Base-by-base conservation (phyloP, 495 filamentous ascomycete species). In the Opeltia flavorubescens region DNA sequence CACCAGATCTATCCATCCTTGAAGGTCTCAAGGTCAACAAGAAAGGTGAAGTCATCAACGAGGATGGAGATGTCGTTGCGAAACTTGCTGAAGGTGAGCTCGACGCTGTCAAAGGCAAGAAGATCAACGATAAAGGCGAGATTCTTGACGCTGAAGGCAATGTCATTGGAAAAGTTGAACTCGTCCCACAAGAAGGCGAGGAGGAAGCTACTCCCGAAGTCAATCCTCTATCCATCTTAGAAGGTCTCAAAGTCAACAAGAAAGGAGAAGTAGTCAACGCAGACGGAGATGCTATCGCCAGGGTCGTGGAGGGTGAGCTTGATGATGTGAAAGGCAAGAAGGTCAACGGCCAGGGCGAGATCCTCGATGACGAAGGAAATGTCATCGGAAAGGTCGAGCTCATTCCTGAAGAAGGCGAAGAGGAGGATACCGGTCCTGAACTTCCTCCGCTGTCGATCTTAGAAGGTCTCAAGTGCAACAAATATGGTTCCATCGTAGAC, bases 21-120 rank as follows among this genome's bases (percentile, higher is more conserved):
- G 76, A 76, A 30, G 72, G 70, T 55, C 75, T 70, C 60, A 77
- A 71, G 44, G 74, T 87, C 57, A 86, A 84, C 67, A 86, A 87
- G 62, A 62, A 71, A 20, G 83, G 83, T 46, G 78, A 83, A 44
- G 74, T 86, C 40, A 50, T 75, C 17, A 63, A 75, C 43, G 71
- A 71, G 43, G 69, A 74, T 46, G 71, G 71, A 27, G 70, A 75
- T 29, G 52, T 55, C 0, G 63, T 75, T 49, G 71, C 66, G 25
- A 66, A 67, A 41, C 62, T 75, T n/a, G 52, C 59, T 17, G 70
- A 74, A 38, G 69, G 68, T 23, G 68, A 72, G 23, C 46, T 67
- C n/a, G 52, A 58, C 0, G 59, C 65, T 5, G 67, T 66, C 50
- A 59, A 58, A 20, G 69, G 71, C 43, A 74, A 72, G 60, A 72